Conservation (phyloP, 768 basidiomycete genomes). For the Agaricus sinodeliciosus region DNA sequence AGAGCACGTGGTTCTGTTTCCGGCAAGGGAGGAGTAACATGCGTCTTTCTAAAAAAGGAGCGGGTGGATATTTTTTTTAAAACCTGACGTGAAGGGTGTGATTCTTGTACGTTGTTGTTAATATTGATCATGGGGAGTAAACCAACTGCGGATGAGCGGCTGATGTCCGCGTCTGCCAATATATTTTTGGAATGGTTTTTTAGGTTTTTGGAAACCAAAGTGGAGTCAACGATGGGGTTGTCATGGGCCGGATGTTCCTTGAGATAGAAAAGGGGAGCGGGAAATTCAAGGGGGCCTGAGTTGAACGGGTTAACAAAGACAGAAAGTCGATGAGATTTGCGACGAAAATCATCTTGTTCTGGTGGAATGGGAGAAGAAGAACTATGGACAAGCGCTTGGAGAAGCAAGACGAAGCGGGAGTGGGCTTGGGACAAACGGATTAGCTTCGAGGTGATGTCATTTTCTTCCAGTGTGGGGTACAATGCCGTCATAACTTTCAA, state of each 20-base stretch:
- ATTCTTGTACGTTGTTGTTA: constrained; percentile 7
- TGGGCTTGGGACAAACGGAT: constrained; percentile 52
- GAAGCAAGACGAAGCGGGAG: constrained; percentile 66
- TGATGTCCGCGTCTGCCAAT: constrained; percentile 1
- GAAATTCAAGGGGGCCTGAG: constrained; percentile 61
- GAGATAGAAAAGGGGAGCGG: constrained; percentile 59
- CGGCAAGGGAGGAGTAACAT: constrained; percentile 21
- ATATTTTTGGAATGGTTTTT: constrained; percentile 15
- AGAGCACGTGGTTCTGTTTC: constrained; percentile 23
- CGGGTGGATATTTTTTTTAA: constrained; percentile 20
- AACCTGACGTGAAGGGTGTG: constrained; percentile 8
- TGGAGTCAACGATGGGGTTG: constrained; percentile 8
- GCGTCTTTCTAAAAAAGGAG: constrained; percentile 16
- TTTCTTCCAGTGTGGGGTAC: constrained; percentile 24
- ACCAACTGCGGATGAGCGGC: constrained; percentile 13
- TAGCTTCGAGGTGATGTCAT: constrained; percentile 30
- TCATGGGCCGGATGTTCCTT: constrained; percentile 9
- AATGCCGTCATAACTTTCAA: constrained; percentile 42
- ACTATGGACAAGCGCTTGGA: constrained; percentile 69
- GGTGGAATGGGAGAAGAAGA: constrained; percentile 39
- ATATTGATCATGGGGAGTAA: constrained; percentile 18
- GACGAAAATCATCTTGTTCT: constrained; percentile 36
- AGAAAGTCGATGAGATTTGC: constrained; percentile 18
- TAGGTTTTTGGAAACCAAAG: constrained; percentile 13
- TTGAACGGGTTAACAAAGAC: constrained; percentile 17